Evolutionary conservation across 2,329 filamentous ascomycete species (phyloP), one percentile per base, ranked within the genome.

Genomic region (Trichoderma arundinaceum): DNA sequence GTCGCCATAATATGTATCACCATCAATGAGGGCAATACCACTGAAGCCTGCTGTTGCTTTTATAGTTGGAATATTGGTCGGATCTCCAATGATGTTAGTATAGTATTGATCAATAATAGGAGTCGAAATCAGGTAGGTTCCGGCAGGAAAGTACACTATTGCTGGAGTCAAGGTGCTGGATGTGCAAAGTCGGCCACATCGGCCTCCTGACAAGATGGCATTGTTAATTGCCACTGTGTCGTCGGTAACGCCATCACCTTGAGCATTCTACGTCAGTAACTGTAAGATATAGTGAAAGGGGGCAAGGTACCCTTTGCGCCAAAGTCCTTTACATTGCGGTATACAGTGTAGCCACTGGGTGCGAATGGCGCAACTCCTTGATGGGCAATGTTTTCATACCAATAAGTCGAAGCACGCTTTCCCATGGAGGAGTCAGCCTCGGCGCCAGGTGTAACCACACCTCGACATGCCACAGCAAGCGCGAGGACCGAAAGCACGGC

Each of bases 21-120:
- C 83, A 22, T 80, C 84, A 60, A 90, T 84, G 65, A 89, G 71
- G 17, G 84, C 86, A 19, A 88, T 76, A 33, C 84, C 85, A 1
- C 74, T 73, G 71, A 89, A 89, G 67, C 79, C 79, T 3, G 80
- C 54, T 4, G 81, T 79, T 2, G 84, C 86, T 66, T 84, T 82
- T 33, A 90, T 78, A 2, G 81, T 81, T 1, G 87, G 86, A 17
- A 83, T 75, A 54, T 82, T 80, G 57, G 67, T 69, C 51, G 69
- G 57, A 58, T 74, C 66, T 4, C 71, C 71, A 60, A 89, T 80
- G 13, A 90, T 75, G 73, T 88, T 83, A 6, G 87, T 90, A 67
- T 85, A 84, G 74, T 89, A 90, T 70, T 86, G 88, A 70, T 87
- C 81, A 61, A 87, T 81, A 67, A 90, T 86, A 2, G 84, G 79